Conservation (phyloP, 768 basidiomycete genomes). For the Neoboletus subvelutipes region DNA sequence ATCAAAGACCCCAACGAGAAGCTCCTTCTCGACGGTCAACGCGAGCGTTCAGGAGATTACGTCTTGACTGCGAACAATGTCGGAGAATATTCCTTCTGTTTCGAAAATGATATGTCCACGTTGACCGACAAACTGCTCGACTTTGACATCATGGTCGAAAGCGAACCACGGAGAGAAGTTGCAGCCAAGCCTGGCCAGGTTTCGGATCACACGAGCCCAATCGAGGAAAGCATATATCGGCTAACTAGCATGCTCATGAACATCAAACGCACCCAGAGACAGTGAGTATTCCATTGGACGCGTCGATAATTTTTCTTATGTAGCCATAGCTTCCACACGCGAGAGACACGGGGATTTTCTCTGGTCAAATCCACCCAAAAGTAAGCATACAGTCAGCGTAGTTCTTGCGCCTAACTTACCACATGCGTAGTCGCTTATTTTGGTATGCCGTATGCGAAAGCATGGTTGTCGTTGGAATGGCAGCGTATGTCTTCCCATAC, state of each 20-base stretch:
- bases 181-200: conserved; percentile 88
- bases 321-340: conserved; percentile 78
- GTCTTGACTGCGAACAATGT: conserved; percentile 91
- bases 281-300: conserved; percentile 51
- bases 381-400: conserved; percentile 37
- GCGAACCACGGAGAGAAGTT: conserved; percentile 86
- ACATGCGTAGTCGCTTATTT: conserved; percentile 70
- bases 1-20: conserved; percentile 90
- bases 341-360: conserved; percentile 92
- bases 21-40: conserved; percentile 80
- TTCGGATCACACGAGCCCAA: conserved; percentile 84
- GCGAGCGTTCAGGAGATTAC: conserved; percentile 95
- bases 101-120: conserved; percentile 96
- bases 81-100: conserved; percentile 95
- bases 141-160: conserved; percentile 98
- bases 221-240: conserved; percentile 96
- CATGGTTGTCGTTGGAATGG: conserved; percentile 78
- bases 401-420: background rate
- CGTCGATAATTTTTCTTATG: conserved; percentile 2
- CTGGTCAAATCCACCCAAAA: conserved; percentile 88
- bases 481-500: conserved; percentile 57
- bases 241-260: conserved; percentile 83
- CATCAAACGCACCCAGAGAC: conserved; percentile 91
- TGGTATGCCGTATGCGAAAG: conserved; percentile 91
- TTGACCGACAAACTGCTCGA: conserved; percentile 93